phyloP scores from a whole-genome alignment of 441 rosid genomes.

The Brassica hybrid region DNA sequence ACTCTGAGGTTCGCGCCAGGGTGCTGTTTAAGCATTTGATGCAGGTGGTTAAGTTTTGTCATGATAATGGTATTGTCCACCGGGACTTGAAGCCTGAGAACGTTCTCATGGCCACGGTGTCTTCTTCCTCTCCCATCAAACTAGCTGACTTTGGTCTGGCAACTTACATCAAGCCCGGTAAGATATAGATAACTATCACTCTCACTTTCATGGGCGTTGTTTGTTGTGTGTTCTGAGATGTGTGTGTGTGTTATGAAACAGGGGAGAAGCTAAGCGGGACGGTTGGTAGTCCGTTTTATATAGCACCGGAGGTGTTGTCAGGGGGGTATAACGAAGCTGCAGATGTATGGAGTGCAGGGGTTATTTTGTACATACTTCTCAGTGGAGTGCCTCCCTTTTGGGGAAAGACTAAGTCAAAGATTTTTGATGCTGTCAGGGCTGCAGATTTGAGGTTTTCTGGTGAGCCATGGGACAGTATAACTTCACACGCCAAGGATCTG shows the following conservation, averaged over 20 bases:
- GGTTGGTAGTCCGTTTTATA: conserved; percentile 93
- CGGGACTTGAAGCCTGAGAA: conserved; percentile 89
- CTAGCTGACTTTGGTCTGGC: conserved; percentile 97
- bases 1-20: conserved; percentile 65
- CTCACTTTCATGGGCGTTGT: not conserved
- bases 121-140: conserved; percentile 77
- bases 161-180: conserved; percentile 74
- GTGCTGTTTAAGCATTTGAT: conserved; percentile 70
- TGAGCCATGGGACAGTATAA: conserved; percentile 71
- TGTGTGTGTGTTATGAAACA: conserved; percentile 28
- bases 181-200: conserved; percentile 15
- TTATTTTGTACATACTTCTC: conserved; percentile 80
- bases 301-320: conserved; percentile 84
- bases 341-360: conserved; percentile 97
- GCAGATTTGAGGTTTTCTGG: conserved; percentile 73
- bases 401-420: conserved; percentile 84
- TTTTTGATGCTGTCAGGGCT: conserved; percentile 84
- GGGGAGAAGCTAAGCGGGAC: conserved; percentile 76
- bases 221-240: conserved; percentile 27
- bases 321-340: conserved; percentile 88
- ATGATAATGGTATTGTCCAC: conserved; percentile 82
- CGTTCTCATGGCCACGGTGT: conserved; percentile 69
- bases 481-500: conserved; percentile 69
- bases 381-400: conserved; percentile 91
- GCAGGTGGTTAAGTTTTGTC: conserved; percentile 81